These are phyloP conservation scores for Immersiporthe knoxdaviesiana DNA, from an alignment of 2,329 filamentous ascomycete species.

Conservation along the genomic window DNA sequence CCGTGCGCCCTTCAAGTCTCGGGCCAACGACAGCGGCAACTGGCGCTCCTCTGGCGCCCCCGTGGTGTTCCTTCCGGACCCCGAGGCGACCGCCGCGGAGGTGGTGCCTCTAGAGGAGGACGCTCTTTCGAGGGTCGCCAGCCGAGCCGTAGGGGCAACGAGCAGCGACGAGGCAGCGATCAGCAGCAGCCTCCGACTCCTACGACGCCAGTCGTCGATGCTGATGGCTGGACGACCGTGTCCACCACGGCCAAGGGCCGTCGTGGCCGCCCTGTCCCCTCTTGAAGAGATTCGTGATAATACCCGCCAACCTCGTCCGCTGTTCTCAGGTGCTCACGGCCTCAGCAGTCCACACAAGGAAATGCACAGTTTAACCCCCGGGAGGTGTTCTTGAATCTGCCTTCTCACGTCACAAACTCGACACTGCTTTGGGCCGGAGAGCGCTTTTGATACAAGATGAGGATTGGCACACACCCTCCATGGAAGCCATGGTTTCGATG, in stretches of 20 bases:
- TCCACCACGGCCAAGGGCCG: slow-evolving; percentile 43
- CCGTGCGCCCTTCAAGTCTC: slow-evolving; percentile 53
- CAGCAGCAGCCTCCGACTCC: slow-evolving; percentile 40
- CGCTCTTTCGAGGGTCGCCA: slow-evolving; percentile 51
- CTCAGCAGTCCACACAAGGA: slow-evolving; percentile 6
- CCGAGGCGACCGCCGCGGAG: slow-evolving; percentile 46
- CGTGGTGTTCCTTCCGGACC: slow-evolving; percentile 49
- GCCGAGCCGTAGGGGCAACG: slow-evolving; percentile 32
- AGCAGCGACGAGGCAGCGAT: slow-evolving; percentile 39
- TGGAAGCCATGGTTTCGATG: slow-evolving; percentile 20
- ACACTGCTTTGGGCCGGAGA: slow-evolving; percentile 13
- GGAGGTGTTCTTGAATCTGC: slow-evolving; percentile 12
- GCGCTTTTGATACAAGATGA: background rate
- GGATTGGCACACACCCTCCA: slow-evolving; percentile 13
- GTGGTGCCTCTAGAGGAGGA: slow-evolving; percentile 46
- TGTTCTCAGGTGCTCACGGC: slow-evolving; percentile 17
- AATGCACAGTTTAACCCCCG: background rate
- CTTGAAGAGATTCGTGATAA: slow-evolving; percentile 28
- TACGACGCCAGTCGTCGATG: slow-evolving; percentile 49
- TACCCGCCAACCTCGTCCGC: slow-evolving; percentile 19
- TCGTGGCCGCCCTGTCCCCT: slow-evolving; percentile 36
- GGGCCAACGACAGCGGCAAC: slow-evolving; percentile 61
- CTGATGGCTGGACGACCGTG: slow-evolving; percentile 69
- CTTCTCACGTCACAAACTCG: slow-evolving; percentile 18
- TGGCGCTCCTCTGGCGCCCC: slow-evolving; percentile 60